Evolutionary conservation across 495 filamentous ascomycete genomes (phyloP).

Genomic region (Parathielavia appendiculata): DNA sequence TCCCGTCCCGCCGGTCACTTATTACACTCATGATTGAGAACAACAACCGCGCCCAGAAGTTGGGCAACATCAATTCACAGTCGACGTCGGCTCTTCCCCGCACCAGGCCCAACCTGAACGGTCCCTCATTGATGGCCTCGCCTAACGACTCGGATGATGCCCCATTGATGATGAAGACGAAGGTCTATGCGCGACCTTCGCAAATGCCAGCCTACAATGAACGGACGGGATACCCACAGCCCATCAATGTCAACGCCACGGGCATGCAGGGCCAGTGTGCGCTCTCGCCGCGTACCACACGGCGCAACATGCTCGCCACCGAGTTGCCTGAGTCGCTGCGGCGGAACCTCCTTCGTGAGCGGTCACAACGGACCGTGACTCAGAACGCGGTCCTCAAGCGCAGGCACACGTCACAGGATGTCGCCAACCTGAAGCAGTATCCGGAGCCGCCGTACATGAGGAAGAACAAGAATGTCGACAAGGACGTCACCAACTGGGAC

Average conservation of each 20-base stretch:
- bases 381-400: constrained; percentile 85
- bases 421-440: constrained; percentile 76
- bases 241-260: constrained; percentile 74
- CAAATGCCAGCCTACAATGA: constrained; percentile 56
- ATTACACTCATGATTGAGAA: constrained; percentile 82
- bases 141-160: constrained; percentile 65
- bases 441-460: constrained; percentile 53
- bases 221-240: constrained; percentile 69
- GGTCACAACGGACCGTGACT: constrained; percentile 66
- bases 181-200: constrained; percentile 34
- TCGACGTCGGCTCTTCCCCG: constrained; percentile 76
- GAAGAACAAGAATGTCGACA: constrained; percentile 42
- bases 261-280: constrained; percentile 58
- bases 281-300: constrained; percentile 83
- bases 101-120: constrained; percentile 66
- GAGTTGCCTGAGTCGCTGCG: constrained; percentile 59
- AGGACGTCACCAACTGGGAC: constrained; percentile 47
- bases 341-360: constrained; percentile 37
- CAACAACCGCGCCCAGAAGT: constrained; percentile 57
- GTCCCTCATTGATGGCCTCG: constrained; percentile 66
- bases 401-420: constrained; percentile 83
- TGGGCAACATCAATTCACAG: constrained; percentile 63
- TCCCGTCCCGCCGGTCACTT: constrained; percentile 80
- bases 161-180: constrained; percentile 61
- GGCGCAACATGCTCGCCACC: constrained; percentile 93